These are phyloP conservation scores for Cryptomeria japonica DNA, from an alignment of 75 land plant genomes.

Conservation along the genomic window DNA sequence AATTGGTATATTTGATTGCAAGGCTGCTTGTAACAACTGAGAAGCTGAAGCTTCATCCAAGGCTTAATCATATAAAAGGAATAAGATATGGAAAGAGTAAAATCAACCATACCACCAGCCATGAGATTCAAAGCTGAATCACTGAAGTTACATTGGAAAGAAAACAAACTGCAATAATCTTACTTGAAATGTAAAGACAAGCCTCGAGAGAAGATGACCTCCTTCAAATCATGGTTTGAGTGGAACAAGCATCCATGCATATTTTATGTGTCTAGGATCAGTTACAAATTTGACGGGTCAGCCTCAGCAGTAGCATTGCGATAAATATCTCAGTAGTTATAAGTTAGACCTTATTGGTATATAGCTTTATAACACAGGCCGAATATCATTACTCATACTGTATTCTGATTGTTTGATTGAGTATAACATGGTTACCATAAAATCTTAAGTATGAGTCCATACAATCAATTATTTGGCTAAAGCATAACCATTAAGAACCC, in stretches of 20 bases:
- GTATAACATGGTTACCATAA: background rate
- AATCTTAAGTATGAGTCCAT: background rate
- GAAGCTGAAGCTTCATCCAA: background rate
- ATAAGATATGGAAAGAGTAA: background rate
- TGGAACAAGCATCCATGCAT: background rate
- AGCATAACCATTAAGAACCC: background rate
- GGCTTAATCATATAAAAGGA: background rate
- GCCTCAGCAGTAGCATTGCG: background rate
- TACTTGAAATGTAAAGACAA: background rate
- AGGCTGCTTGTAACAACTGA: background rate
- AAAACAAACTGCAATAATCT: background rate
- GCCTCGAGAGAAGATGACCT: background rate
- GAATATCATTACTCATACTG: background rate
- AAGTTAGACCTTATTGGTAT: background rate
- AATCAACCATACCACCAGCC: background rate
- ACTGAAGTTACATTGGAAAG: background rate
- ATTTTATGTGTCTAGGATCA: background rate
- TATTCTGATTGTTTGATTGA: background rate
- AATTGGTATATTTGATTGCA: background rate
- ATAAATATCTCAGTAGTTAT: background rate
- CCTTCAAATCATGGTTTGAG: background rate
- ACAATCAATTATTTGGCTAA: too few species aligned
- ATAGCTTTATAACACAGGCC: background rate
- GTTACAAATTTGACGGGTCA: background rate
- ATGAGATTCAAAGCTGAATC: background rate